Base-by-base conservation (phyloP, 2,329 filamentous ascomycete genomes). In the Ramularia collo-cygni region DNA sequence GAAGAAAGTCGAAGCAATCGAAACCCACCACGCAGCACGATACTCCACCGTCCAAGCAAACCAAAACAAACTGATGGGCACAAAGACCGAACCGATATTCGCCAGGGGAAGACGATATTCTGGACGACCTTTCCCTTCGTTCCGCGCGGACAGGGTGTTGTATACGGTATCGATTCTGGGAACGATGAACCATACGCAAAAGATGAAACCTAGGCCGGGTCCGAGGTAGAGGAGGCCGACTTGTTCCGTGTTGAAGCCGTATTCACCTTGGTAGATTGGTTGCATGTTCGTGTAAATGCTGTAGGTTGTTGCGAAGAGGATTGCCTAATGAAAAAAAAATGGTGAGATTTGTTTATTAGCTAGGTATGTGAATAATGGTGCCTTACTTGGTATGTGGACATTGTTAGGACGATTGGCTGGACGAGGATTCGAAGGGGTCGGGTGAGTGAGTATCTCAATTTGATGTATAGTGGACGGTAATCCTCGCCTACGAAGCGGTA, bases 271-370 rank as follows among this genome's bases (percentile, higher is more conserved):
- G 43, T 67, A 71, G 41, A 71, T 70, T 13, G 63, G 61, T 46
- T 70, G 66, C 54, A 71, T 65, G 45, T 70, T 70, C 7, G 67
- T 69, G 53, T 69, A 70, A 33, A 70, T 62, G 42, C 57, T 63
- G 54, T 69, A 71, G 3, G 66, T 70, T 1, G 67, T 70, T n/a
- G 62, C 66, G 40, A 70, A 70, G 30, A 70, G 57, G 3, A 69
- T 52, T 3, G 68, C n/a, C n/a, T n/a, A n/a, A n/a, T n/a, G n/a
- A n/a, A n/a, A n/a, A n/a, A n/a, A n/a, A n/a, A n/a, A n/a, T n/a
- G n/a, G n/a, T n/a, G n/a, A n/a, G n/a, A n/a, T n/a, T n/a, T n/a
- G n/a, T n/a, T n/a, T n/a, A n/a, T n/a, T n/a, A n/a, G n/a, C n/a
- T n/a, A n/a, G n/a, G n/a, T n/a, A n/a, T n/a, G n/a, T n/a, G n/a